Conservation (phyloP, 371 early-diverging fungal genomes). For the Mortierella sp. region DNA sequence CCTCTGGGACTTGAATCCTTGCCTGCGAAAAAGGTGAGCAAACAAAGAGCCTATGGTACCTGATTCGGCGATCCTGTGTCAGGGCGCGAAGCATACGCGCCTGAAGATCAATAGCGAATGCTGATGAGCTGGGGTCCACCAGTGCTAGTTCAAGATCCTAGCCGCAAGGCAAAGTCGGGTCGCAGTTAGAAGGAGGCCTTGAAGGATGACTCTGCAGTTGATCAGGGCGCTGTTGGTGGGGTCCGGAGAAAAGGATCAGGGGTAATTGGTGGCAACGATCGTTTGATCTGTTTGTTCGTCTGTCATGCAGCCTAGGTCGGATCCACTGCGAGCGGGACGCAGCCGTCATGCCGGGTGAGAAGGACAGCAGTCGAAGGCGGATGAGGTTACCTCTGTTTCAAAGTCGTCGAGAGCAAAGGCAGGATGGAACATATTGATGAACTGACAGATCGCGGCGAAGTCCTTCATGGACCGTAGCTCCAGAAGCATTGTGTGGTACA, state of each 20-base stretch:
- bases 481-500: conserved; percentile 40
- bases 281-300: too few relatives aligned
- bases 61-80: conserved; percentile 48
- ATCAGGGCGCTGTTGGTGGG: too few relatives aligned
- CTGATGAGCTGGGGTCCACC: conserved; percentile 33
- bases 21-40: background rate
- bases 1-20: too few relatives aligned
- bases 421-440: conserved; percentile 59
- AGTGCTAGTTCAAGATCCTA: conserved; percentile 50
- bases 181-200: background rate
- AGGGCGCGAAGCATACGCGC: conserved; percentile 49
- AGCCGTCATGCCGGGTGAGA: too few relatives aligned
- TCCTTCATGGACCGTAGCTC: conserved; percentile 59
- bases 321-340: too few relatives aligned
- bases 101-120: conserved; percentile 44
- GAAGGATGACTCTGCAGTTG: background rate
- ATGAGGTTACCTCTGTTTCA: conserved; percentile 56
- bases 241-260: too few relatives aligned
- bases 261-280: too few relatives aligned
- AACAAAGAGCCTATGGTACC: conserved; percentile 18
- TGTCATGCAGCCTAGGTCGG: too few relatives aligned
- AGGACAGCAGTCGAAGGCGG: background rate
- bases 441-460: conserved; percentile 66
- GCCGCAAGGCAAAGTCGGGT: background rate
- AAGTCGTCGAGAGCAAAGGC: conserved; percentile 56